These are phyloP conservation scores for Kregervanrija fluxuum DNA, from an alignment of 805 yeast species.

Conservation along the genomic window DNA sequence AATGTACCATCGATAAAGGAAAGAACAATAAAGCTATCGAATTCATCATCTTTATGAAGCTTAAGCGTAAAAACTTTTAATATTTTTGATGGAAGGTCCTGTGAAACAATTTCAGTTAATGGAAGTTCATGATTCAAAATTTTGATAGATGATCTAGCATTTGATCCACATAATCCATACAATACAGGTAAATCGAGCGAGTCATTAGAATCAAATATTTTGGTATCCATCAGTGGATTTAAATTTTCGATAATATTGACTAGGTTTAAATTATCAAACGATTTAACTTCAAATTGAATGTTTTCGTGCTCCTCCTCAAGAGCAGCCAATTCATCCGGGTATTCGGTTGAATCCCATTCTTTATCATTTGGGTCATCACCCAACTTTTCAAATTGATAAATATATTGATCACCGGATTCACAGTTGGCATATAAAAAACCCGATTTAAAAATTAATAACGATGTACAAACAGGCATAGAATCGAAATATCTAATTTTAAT, in stretches of 20 bases:
- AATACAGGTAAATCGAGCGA: constrained; percentile 33
- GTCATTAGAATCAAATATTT: constrained; percentile 28
- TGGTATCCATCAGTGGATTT: constrained; percentile 46
- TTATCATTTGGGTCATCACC: constrained; percentile 46
- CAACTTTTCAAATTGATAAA: constrained; percentile 74
- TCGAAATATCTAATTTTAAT: constrained; percentile 67
- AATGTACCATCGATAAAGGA: constrained; percentile 62
- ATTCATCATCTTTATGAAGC: constrained; percentile 33
- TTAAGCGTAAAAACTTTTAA: constrained; percentile 59
- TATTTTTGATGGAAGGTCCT: constrained; percentile 67
- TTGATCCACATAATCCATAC: constrained; percentile 35
- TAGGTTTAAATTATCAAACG: constrained; percentile 49
- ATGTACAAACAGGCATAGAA: constrained; percentile 53
- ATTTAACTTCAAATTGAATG: constrained; percentile 25
- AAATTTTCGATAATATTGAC: constrained; percentile 43
- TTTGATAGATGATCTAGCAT: constrained; percentile 40
- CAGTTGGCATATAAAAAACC: constrained; percentile 71
- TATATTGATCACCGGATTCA: constrained; percentile 52
- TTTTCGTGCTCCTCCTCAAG: constrained; percentile 18
- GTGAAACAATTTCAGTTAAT: constrained; percentile 56
- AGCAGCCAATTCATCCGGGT: constrained; percentile 28
- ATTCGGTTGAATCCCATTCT: constrained; percentile 26
- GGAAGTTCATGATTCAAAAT: constrained; percentile 51
- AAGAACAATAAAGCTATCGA: constrained; percentile 59
- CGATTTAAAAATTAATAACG: constrained; percentile 55